Evolutionary conservation across 148 eudicot species (phyloP).

Genomic region (Diospyros kaki): DNA sequence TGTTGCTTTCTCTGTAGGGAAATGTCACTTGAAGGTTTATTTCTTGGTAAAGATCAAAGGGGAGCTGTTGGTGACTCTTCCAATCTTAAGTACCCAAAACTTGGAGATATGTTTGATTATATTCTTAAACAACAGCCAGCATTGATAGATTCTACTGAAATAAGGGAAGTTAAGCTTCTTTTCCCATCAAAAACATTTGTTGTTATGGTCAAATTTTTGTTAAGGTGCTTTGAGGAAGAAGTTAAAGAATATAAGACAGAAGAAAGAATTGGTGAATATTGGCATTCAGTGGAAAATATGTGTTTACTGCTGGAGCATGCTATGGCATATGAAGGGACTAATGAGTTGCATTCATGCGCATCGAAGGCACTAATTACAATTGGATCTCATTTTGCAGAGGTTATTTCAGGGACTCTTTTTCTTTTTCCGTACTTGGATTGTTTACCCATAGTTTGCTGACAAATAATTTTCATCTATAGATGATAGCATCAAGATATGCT

Average conservation of each 20-base stretch:
- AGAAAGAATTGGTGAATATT: slow-evolving; percentile 34
- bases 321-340: slow-evolving; percentile 87
- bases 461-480: slow-evolving; percentile 32
- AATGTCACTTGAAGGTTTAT: slow-evolving; percentile 77
- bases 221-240: slow-evolving; percentile 83
- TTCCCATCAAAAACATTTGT: slow-evolving; percentile 71
- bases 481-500: slow-evolving; percentile 73
- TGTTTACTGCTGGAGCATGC: slow-evolving; percentile 86
- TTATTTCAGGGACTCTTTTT: slow-evolving; percentile 16
- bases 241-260: slow-evolving; percentile 28
- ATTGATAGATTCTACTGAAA: slow-evolving; percentile 41
- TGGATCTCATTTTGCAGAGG: slow-evolving; percentile 80
- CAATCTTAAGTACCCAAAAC: slow-evolving; percentile 58
- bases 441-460: slow-evolving; percentile 15
- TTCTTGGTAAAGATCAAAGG: slow-evolving; percentile 64
- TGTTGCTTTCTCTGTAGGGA: slow-evolving; percentile 47
- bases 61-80: slow-evolving; percentile 33
- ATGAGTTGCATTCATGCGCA: slow-evolving; percentile 85
- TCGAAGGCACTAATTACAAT: slow-evolving; percentile 64
- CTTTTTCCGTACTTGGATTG: slow-evolving; percentile 1
- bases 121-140: slow-evolving; percentile 65
- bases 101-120: slow-evolving; percentile 66
- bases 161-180: slow-evolving; percentile 60
- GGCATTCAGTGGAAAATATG: slow-evolving; percentile 47
- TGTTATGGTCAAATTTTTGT: slow-evolving; percentile 73